Evolutionary conservation across 164 flowering plant species (phyloP), one percentile per base, ranked within the genome.

Genomic region (Chimonanthus salicifolius): DNA sequence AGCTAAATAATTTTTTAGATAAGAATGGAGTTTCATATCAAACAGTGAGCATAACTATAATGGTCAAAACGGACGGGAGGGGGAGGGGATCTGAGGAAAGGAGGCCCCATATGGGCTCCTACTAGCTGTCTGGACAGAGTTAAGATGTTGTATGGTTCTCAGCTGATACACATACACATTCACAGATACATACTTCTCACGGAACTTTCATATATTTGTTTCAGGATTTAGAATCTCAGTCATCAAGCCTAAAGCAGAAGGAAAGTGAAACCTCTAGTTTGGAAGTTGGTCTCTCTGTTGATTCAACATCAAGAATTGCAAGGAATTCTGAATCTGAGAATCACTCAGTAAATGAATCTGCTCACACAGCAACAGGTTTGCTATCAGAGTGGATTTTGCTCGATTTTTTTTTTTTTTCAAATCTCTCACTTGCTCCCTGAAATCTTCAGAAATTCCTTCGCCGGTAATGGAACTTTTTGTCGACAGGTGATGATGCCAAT

Each of bases 161-260:
- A 1, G 33, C 33, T 33, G 33, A 33, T 33, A 33, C 33, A 33
- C 33, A 33, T 33, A 33, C 33, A 33, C 33, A 33, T 3, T 54
- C 16, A 54, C 60, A 13, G 60, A 13, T 10, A 54, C 16, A 10
- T 10, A 33, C 16, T 54, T 9, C 13, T 74, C 62, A 51, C 51
- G 64, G 72, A 48, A 15, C 72, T 49, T 67, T 75, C 45, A 64
- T 62, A 63, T 68, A 44, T 68, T 72, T 77, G 43, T 72, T 74
- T 77, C 83, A 85, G 89, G 82, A 79, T 72, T 72, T 79, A 74
- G 79, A 76, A 64, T 75, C 64, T 64, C 77, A 67, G 73, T 64
- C 74, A 58, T 78, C 80, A 51, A 54, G 71, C 49, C 60, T 46
- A 58, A 79, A 70, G 51, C 73, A 70, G 62, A 79, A 70, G 72